Conservation (phyloP, 2,329 filamentous ascomycete species). For the Coccinonectria pachysandricola region DNA sequence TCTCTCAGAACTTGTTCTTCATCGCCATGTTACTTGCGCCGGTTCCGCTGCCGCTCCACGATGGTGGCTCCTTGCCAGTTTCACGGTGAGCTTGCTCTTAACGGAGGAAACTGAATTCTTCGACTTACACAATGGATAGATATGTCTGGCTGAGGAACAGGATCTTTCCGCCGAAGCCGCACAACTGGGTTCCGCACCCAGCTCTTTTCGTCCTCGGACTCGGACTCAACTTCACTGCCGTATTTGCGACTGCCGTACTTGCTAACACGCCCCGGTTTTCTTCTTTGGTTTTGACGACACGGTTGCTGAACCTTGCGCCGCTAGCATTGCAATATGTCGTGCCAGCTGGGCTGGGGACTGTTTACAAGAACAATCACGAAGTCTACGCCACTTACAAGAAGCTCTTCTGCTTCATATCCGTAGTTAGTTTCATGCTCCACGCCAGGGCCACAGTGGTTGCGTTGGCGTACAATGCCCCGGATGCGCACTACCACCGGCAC, state of each 20-base stretch:
- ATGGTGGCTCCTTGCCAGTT: slow-evolving; percentile 16
- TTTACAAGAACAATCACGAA: slow-evolving; percentile 29
- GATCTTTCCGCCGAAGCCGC: slow-evolving; percentile 30
- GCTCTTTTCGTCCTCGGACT: slow-evolving; percentile 25
- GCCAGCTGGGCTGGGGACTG: slow-evolving; percentile 38
- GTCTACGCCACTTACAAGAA: slow-evolving; percentile 31
- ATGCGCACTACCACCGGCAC: slow-evolving; percentile 37
- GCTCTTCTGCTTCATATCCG: slow-evolving; percentile 38
- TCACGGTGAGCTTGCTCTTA: slow-evolving; percentile 18
- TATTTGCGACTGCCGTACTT: slow-evolving; percentile 30
- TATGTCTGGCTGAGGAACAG: slow-evolving; percentile 18
- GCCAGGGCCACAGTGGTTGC: slow-evolving; percentile 32
- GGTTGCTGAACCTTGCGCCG: slow-evolving; percentile 34
- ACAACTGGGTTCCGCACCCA: slow-evolving; percentile 32
- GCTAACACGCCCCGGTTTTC: slow-evolving; percentile 31
- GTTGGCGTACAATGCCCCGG: slow-evolving; percentile 36
- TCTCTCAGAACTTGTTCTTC: slow-evolving; percentile 54
- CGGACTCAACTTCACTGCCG: slow-evolving; percentile 23
- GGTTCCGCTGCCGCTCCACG: slow-evolving; percentile 28
- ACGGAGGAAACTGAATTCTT: slow-evolving; percentile 1
- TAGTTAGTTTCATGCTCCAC: slow-evolving; percentile 34
- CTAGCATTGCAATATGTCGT: slow-evolving; percentile 36
- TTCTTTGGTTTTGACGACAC: slow-evolving; percentile 20
- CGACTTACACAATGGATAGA: slow-evolving; percentile 7
- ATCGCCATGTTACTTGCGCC: slow-evolving; percentile 47